A percentile compares a stretch with the other conserved stretches of the same genome.
phyloP scores from a whole-genome alignment of 116 monocot species.

The Dioscorea cayenensis region DNA sequence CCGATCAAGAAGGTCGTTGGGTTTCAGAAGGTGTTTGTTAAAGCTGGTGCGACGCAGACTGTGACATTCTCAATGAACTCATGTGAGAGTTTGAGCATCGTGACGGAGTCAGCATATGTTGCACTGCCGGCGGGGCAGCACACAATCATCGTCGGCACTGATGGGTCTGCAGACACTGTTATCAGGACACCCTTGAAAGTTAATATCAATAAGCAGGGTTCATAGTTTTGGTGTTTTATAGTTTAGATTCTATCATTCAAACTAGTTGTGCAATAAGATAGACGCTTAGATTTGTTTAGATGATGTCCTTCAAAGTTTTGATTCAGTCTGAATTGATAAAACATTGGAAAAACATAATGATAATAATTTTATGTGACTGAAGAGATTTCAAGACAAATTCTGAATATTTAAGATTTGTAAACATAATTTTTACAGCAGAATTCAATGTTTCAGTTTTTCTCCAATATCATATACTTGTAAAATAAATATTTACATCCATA shows the following conservation, averaged over 20 bases:
- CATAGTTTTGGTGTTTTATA: background rate
- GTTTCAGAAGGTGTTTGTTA: conserved; percentile 15
- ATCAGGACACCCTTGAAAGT: background rate
- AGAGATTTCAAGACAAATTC: too few species aligned
- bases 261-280: too few species aligned
- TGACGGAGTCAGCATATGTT: conserved; percentile 21
- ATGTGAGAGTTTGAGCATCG: conserved; percentile 22
- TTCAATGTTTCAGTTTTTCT: too few species aligned
- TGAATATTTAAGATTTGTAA: too few species aligned
- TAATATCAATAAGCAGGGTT: background rate
- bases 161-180: background rate
- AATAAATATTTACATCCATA: background rate
- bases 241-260: too few species aligned
- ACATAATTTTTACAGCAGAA: too few species aligned
- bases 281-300: too few species aligned
- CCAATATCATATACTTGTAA: background rate
- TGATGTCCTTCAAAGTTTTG: too few species aligned
- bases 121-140: conserved; percentile 20
- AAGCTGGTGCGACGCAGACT: conserved; percentile 7
- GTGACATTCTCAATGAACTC: conserved; percentile 12
- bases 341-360: too few species aligned
- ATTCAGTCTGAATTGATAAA: too few species aligned
- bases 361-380: too few species aligned
- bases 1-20: conserved; percentile 23
- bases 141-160: conserved; percentile 3